Conservation (phyloP, 139 green algal species). For the Chlamydomonas schloesseri region DNA sequence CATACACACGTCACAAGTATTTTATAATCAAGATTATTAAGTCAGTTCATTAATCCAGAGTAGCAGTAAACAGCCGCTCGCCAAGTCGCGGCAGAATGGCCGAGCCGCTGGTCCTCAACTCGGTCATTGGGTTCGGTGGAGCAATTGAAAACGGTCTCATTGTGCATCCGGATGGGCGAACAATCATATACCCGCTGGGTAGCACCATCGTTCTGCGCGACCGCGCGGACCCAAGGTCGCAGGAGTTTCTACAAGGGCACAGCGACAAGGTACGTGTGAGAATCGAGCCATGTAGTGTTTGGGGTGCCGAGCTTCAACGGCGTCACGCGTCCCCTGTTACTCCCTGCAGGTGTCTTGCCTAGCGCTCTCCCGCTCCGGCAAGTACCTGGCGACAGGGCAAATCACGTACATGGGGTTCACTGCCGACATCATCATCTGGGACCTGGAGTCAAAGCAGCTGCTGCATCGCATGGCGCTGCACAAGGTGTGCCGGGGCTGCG, state of each 20-base stretch:
- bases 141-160: conserved; percentile 75
- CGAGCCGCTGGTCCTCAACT: conserved; percentile 59
- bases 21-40: background rate
- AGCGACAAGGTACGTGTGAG: conserved; percentile 58
- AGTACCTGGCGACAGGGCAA: conserved; percentile 85
- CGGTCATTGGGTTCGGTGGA: conserved; percentile 79
- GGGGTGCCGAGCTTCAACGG: background rate
- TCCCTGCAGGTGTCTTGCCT: conserved; percentile 82
- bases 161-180: conserved; percentile 78
- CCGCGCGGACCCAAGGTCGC: conserved; percentile 63
- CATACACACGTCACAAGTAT: too few species aligned
- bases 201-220: conserved; percentile 82
- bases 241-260: conserved; percentile 78
- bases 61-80: conserved; percentile 7
- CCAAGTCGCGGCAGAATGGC: conserved; percentile 54
- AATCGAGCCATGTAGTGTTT: too few species aligned
- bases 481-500: conserved; percentile 72
- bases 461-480: conserved; percentile 85
- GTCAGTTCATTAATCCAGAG: background rate
- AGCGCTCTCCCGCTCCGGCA: conserved; percentile 73
- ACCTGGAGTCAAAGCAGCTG: conserved; percentile 72
- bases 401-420: conserved; percentile 89
- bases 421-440: conserved; percentile 92
- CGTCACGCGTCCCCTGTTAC: background rate
- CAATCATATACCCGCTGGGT: conserved; percentile 86